These are phyloP conservation scores for Phytophthora niederhauseri DNA, from an alignment of 352 stramenopile genomes.

Conservation along the genomic window DNA sequence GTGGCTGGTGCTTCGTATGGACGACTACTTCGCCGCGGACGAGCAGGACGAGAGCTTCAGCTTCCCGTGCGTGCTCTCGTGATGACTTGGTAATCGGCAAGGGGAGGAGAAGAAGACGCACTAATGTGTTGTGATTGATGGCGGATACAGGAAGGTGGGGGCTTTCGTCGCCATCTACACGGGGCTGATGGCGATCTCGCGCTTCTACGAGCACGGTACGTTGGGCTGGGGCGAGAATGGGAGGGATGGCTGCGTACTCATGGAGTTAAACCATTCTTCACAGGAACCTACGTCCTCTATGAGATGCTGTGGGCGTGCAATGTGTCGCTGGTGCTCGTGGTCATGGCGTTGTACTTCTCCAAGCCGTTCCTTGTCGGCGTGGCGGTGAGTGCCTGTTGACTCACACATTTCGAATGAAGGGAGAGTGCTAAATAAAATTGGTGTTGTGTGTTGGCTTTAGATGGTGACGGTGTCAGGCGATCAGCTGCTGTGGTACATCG, in stretches of 20 bases:
- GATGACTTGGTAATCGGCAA: background rate
- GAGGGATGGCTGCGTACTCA: background rate
- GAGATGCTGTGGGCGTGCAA: conserved; percentile 88
- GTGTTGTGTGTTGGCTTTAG: conserved; percentile 33
- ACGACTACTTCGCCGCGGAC: conserved; percentile 51
- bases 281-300: conserved; percentile 79
- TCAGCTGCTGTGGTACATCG: conserved; percentile 94
- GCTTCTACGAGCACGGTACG: conserved; percentile 69
- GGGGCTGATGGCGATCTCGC: conserved; percentile 50
- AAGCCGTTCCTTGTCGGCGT: conserved; percentile 87
- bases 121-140: background rate
- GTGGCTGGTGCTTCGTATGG: conserved; percentile 59
- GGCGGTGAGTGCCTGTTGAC: conserved; percentile 43
- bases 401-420: background rate
- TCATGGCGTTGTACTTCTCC: conserved; percentile 67
- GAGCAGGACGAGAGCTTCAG: conserved; percentile 50
- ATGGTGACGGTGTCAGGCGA: conserved; percentile 94
- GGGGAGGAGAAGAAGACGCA: background rate
- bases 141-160: conserved; percentile 45
- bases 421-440: background rate
- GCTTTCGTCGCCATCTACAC: conserved; percentile 64
- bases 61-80: conserved; percentile 50
- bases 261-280: background rate
- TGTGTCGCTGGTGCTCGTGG: conserved; percentile 68
- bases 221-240: background rate